Evolutionary conservation across 2,329 filamentous ascomycete species (phyloP), one percentile per base, ranked within the genome.

Genomic region (Rhexocercosporidium sp.): DNA sequence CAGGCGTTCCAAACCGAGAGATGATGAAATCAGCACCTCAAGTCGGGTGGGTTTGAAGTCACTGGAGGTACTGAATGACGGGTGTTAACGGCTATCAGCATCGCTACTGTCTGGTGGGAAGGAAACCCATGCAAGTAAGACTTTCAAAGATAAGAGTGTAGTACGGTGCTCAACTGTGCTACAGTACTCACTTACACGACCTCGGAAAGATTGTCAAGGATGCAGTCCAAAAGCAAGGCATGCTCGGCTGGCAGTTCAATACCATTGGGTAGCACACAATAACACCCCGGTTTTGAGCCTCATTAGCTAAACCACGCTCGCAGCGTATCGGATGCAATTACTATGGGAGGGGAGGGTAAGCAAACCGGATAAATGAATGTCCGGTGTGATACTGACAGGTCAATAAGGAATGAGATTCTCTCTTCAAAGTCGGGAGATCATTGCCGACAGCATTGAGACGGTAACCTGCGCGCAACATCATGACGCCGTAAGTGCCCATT

Each of bases 41-140:
- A 71, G 92, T 98, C 29, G 95, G 95, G 94, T 71, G 25, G 65
- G 71, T 66, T 29, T 18, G 20, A 18, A 37, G 31, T 39, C 16
- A 44, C 41, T 6, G n/a, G 6, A 22, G 3, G 20, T 22, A 3
- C 8, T 18, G 20, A 8, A 12, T n/a, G 37, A 49, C 5, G 25
- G 11, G 1, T 31, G 22, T 31, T 66, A 31, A 66, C 18, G 18
- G n/a, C n/a, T 18, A 14, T 20, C 31, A 66, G 67, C 16, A 69
- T 68, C 56, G 39, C 63, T 3, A 66, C 62, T 31, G 65, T 68
- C 18, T 67, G 66, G 73, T 98, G 94, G 94, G 94, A 97, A 80
- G 95, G 95, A 31, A 97, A 97, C 78, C 93, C 95, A 44, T 97
- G 94, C 88, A 97, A 97, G 90, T 92, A 80, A 81, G 90, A 51